Evolutionary conservation across 2,329 filamentous ascomycete species (phyloP), one percentile per base, ranked within the genome.

Genomic region (Camillea tinctor): DNA sequence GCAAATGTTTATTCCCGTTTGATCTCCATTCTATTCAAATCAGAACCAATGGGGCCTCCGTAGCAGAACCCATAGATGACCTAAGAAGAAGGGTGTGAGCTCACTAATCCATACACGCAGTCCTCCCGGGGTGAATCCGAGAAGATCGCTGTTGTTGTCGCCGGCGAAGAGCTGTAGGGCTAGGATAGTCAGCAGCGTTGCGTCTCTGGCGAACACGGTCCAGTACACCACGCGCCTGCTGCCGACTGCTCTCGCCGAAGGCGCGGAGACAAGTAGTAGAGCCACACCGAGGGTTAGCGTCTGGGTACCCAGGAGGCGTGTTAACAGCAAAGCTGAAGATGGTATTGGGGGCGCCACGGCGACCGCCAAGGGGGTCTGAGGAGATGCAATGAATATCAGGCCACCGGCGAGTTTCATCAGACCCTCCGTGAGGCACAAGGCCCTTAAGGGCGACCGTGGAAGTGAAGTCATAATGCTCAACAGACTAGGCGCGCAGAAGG

Each of bases 171-270:
- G 55, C 48, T 65, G 64, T 17, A 55, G 20, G 30, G 55, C 56
- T 2, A 64, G 62, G n/a, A 62, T 55, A 1, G 62, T 56, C 20
- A 57, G 52, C 24, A 66, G 49, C 9, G 62, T 64, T 13, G 58
- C 62, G 26, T 66, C 64, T 40, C 64, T 60, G 20, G 58, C 62
- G 23, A 66, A 66, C n/a, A 66, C 49, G 9, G 64, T 64, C 64
- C 64, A 66, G 49, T 64, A 64, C 11, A 66, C 62, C 30, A 66
- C 22, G 4, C 64, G 54, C 24, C 64, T 56, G 20, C 62, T 64
- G 52, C 58, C 48, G 2, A 44, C 54, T 6, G 64, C 64, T n/a
- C 52, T 50, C 7, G 59, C 54, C 21, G 58, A 59, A 11, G 19
- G 55, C n/a, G 61, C 30, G 11, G 63, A 63, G 17, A 62, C 64